Evolutionary conservation across 306 rosid species (phyloP).

Genomic region (Glycine soja): DNA sequence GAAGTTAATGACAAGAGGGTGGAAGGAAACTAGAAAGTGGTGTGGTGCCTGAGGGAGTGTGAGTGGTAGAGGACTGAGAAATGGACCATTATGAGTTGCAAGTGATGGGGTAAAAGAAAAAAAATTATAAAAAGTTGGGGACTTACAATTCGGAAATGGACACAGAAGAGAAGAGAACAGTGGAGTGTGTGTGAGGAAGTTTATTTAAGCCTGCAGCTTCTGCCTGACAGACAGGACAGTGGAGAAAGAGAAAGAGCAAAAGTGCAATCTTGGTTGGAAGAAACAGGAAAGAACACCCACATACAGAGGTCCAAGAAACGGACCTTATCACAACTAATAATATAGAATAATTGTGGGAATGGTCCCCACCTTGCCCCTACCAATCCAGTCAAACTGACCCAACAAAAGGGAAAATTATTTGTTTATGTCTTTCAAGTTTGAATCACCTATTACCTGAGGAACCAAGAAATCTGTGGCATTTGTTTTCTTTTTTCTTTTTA

Average conservation of each 20-base stretch:
- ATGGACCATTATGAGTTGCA: conserved; percentile 37
- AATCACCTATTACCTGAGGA: conserved; percentile 52
- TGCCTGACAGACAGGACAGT: conserved; percentile 52
- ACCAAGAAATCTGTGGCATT: conserved; percentile 16
- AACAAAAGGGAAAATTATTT: conserved; percentile 52
- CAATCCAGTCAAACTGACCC: conserved; percentile 81
- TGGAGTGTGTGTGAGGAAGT: conserved; percentile 43
- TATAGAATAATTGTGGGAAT: conserved; percentile 53
- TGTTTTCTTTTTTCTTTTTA: not conserved
- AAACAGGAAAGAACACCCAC: conserved; percentile 47
- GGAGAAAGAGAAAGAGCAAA: conserved; percentile 24
- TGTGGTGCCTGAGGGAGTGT: conserved; percentile 27
- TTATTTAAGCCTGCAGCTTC: conserved; percentile 35
- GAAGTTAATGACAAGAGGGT: conserved; percentile 44
- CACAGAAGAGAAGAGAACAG: conserved; percentile 2
- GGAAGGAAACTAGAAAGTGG: conserved; percentile 31
- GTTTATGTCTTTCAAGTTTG: conserved; percentile 67
- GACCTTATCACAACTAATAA: conserved; percentile 51
- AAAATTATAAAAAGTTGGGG: conserved; percentile 41
- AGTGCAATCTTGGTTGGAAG: conserved; percentile 60
- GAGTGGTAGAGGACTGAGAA: conserved; percentile 20
- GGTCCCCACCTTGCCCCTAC: conserved; percentile 58
- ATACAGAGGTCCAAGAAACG: conserved; percentile 43
- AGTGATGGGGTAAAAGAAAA: conserved; percentile 26
- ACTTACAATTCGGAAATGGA: conserved; percentile 41